Evolutionary conservation across 1,284 basidiomycete species (phyloP), one percentile per base, ranked within the genome.

Genomic region (Termitomyces sp.): DNA sequence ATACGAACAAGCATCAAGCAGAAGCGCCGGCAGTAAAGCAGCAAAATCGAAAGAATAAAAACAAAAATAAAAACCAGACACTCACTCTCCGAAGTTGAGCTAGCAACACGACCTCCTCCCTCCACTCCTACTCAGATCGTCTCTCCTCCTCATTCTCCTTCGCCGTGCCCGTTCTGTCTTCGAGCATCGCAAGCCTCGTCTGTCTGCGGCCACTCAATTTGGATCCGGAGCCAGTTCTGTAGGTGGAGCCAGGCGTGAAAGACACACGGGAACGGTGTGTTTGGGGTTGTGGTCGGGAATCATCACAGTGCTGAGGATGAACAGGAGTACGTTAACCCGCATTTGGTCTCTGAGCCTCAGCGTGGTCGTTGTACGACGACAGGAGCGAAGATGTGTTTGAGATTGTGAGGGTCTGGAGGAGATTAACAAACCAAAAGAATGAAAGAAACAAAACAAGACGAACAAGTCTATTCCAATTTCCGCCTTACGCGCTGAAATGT

Each of bases 331-430:
- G 40, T 55, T 13, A 76, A 78, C 68, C 89, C 87, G 34, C 86
- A 80, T 68, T 90, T 87, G 0, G 88, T 90, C 66, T 89, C 88
- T 2, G 86, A 89, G 39, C 87, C 88, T 21, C 87, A 89, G 47
- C 78, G 78, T n/a, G 66, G 45, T 63, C 56, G 50, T 67, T 33
- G 45, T 47, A 21, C 7, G 44, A n/a, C n/a, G n/a, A n/a, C n/a
- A n/a, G n/a, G n/a, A n/a, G n/a, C n/a, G n/a, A n/a, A n/a, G n/a
- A n/a, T n/a, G 26, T 4, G n/a, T 19, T 8, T 17, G 73, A 3
- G 57, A 67, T 15, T 34, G 17, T 1, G 30, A 38, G 33, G 24
- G 26, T 19, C 41, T 13, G 12, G 47, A 39, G 33, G 51, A 41
- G 46, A 50, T 44, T 45, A 58, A 52, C 59, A 56, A 21, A 55